Evolutionary conservation across 495 filamentous ascomycete species (phyloP), one percentile per base, ranked within the genome.

Genomic region (Aspergillus nidulans): DNA sequence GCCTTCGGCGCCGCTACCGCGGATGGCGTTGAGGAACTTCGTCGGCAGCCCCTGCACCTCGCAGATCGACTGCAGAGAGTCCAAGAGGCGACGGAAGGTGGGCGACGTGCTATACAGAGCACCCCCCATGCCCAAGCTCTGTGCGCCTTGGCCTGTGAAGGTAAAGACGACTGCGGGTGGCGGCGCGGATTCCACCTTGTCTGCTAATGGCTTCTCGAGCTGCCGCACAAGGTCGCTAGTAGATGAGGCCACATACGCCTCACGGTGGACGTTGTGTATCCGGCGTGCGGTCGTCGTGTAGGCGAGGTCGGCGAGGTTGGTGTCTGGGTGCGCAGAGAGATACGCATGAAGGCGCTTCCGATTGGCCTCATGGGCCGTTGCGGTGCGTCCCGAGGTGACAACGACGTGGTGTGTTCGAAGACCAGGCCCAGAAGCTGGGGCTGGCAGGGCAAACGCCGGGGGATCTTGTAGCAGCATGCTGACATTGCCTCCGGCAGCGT

Each of bases 281-380:
- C 83, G 81, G 23, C 88, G 81, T 28, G 87, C 87, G 4, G 87
- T 89, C 1, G 84, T 87, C 3, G 86, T 86, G 69, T 90, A 92
- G 5, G 87, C 79, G 0, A 92, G 68, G 47, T 80, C 70, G 1
- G 75, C 66, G 7, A 90, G 63, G 1, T 61, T 62, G 1, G 58
- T 39, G 2, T 77, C 76, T 0, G 77, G 71, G 43, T 81, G 75
- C 46, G 73, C 52, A 13, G 78, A 71, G 53, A 89, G 72, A 69
- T 80, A 86, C 7, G 41, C 23, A 3, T 54, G 19, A 0, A 73
- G 38, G 1, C 60, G 25, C 12, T 57, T 13, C 1, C 70, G 53
- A 51, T 77, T 77, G 15, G 43, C 47, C 36, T 69, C 49, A 0
- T 75, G 55, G 0, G 73, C 64, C 0, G 46, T 21, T 6, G 26